phyloP scores from a whole-genome alignment of 2,329 filamentous ascomycete species.

The Onygenales sp. region DNA sequence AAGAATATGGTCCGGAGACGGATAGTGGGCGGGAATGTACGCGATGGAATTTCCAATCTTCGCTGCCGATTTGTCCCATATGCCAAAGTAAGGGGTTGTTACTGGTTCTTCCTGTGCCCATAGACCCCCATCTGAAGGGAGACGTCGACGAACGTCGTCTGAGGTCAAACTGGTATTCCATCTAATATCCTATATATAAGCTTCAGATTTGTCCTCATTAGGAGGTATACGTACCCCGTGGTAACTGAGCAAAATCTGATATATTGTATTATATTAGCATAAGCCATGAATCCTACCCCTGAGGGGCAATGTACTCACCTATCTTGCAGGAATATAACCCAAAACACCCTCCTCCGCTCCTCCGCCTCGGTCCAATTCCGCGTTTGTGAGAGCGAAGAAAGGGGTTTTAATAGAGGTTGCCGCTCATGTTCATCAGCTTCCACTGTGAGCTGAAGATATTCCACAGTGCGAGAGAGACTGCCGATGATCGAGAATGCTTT shows the following conservation, averaged over 20 bases:
- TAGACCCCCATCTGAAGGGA: slow-evolving; percentile 33
- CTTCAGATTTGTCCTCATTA: too few species aligned
- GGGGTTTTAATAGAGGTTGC: slow-evolving; percentile 19
- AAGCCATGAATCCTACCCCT: not conserved
- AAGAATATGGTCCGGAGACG: slow-evolving; percentile 5
- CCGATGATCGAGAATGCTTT: slow-evolving; percentile 30
- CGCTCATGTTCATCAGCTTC: slow-evolving; percentile 21
- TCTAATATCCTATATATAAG: slow-evolving; percentile 8
- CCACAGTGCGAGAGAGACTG: slow-evolving; percentile 28
- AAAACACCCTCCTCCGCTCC: slow-evolving; percentile 33
- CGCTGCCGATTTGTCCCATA: slow-evolving; percentile 34
- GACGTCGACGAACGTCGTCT: slow-evolving; percentile 27
- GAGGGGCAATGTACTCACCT: slow-evolving; percentile 16
- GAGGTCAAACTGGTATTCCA: slow-evolving; percentile 30
- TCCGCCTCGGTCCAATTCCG: slow-evolving; percentile 29
- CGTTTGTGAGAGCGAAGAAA: slow-evolving; percentile 19
- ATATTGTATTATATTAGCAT: not conserved
- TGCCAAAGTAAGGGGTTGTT: slow-evolving; percentile 36
- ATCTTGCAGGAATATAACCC: slow-evolving; percentile 33
- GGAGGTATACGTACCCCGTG: slow-evolving; percentile 18
- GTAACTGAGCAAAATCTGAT: slow-evolving; percentile 21
- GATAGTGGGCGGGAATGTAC: slow-evolving; percentile 22
- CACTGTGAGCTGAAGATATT: slow-evolving; percentile 26
- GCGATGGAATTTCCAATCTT: slow-evolving; percentile 32
- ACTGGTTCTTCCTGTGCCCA: slow-evolving; percentile 35